Evolutionary conservation across 139 green algal species (phyloP), one percentile per base, ranked within the genome.

Genomic region (Monoraphidium neglectum): DNA sequence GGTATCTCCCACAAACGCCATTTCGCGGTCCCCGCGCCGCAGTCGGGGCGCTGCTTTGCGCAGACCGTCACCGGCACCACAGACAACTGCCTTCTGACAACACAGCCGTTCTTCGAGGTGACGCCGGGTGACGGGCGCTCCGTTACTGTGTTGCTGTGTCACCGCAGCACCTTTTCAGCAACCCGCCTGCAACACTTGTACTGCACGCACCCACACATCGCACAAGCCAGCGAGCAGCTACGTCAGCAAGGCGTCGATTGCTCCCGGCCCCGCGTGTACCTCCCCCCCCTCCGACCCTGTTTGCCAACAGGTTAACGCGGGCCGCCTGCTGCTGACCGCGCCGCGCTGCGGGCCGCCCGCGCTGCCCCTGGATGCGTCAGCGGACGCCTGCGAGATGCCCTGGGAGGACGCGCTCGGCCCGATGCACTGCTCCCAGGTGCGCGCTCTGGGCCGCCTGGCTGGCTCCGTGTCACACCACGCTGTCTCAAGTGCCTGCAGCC

Each of bases 31-130:
- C 66, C 47, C 60, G 88, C 3, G 81, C 88, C 28, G 83, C 89
- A 70, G 13, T 4, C 61, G 38, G 89, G 38, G 62, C 77, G 87
- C 21, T 92, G 83, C 71, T 81, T 72, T 67, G 78, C 92, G 28
- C 37, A 66, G 30, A 79, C 83, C 10, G 84, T 95, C 15, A 92
- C 84, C 1, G 92, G 81, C 47, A 85, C 80, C 18, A 77, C 88
- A 24, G 92, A 96, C 86, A 92, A 90, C 81, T 90, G 79, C 74
- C 54, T 92, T 33, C 80, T 96, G 32, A 93, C 84, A 0, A 72
- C 79, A 32, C 26, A 84, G n/a, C 37, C 80, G 10, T 95, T 95
- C 78, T 46, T 93, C 18, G 38, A 82, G 67, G 86, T 89, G 24
- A 70, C 74, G 2, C 16, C 59, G 32, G 46, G 4, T 8, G 43